Evolutionary conservation across 495 filamentous ascomycete species (phyloP).

Genomic region (Aspergillus hancockii): DNA sequence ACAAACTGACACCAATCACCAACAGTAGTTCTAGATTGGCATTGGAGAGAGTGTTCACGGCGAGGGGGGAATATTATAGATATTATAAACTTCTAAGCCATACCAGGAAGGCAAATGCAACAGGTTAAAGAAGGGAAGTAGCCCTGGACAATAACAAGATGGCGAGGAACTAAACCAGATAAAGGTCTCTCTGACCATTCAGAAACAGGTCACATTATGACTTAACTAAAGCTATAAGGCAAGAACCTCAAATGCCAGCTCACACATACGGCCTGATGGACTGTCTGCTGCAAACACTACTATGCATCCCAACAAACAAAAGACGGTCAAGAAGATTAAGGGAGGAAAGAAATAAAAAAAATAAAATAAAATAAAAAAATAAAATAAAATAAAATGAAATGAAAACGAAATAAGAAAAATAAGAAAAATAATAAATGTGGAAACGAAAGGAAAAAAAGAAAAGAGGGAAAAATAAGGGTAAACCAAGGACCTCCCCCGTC

Average conservation of each 20-base stretch:
- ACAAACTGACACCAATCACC: neutral
- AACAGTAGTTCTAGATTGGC: neutral
- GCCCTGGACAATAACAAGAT: neutral
- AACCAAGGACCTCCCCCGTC: neutral
- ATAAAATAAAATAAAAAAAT: neutral
- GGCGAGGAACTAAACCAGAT: neutral
- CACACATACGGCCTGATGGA: constrained; percentile 21
- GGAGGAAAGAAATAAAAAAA: neutral
- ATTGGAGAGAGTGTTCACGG: constrained; percentile 1
- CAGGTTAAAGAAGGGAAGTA: neutral
- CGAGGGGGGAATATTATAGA: neutral
- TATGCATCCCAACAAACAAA: constrained; percentile 22
- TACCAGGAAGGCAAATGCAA: neutral
- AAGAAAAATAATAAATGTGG: neutral
- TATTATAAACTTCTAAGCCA: constrained; percentile 4
- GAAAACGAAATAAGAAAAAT: constrained; percentile 7
- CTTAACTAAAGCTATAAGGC: constrained; percentile 18
- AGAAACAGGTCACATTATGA: constrained; percentile 9
- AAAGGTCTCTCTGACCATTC: constrained; percentile 19
- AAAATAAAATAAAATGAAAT: neutral
- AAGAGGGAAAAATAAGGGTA: constrained; percentile 1
- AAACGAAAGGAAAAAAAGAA: neutral
- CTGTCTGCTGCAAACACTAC: constrained; percentile 16
- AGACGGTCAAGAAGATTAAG: constrained; percentile 4
- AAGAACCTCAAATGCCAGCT: constrained; percentile 25